Evolutionary conservation across 306 rosid genomes (phyloP).

Genomic region (Acacia acuminata): DNA sequence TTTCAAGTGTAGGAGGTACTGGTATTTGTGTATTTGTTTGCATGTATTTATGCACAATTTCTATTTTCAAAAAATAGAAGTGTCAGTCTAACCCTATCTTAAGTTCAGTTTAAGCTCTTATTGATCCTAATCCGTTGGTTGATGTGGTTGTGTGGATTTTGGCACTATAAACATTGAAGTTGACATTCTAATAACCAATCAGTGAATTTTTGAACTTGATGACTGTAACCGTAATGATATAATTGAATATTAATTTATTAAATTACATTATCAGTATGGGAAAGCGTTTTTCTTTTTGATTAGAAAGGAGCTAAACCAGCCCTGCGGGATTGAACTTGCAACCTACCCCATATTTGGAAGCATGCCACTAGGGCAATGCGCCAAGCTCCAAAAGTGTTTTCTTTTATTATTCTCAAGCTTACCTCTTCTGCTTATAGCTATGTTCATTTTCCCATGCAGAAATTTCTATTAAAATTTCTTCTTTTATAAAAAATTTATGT

Average conservation of each 20-base stretch:
- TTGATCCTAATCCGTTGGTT: not conserved
- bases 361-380: not conserved
- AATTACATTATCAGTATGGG: not conserved
- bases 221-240: not conserved
- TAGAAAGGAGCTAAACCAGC: too few relatives aligned
- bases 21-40: not conserved
- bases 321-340: not conserved
- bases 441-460: conserved; percentile 36
- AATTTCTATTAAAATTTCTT: not conserved
- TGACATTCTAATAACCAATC: not conserved
- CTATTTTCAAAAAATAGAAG: not conserved
- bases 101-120: not conserved
- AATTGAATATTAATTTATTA: not conserved
- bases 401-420: not conserved
- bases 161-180: too few relatives aligned
- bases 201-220: not conserved
- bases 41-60: not conserved
- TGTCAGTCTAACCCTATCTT: not conserved
- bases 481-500: not conserved
- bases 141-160: not conserved
- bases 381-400: not conserved
- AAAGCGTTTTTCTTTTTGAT: not conserved
- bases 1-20: conserved; percentile 18
- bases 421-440: not conserved
- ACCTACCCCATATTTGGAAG: not conserved